Evolutionary conservation across 345 rosid species (phyloP), one percentile per base, ranked within the genome.

Genomic region (Brassica cretica): DNA sequence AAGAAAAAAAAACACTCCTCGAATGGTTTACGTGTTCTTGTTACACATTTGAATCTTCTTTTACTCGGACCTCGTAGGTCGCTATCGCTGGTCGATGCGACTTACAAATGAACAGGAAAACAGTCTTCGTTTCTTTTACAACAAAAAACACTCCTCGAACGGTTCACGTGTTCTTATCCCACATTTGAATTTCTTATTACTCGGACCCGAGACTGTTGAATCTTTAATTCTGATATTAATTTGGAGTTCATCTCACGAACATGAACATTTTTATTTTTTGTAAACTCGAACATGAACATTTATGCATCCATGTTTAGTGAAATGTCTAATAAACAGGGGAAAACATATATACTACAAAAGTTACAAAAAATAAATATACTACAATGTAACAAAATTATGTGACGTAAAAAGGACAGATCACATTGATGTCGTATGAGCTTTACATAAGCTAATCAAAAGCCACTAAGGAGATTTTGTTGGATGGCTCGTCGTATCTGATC

Each of bases 361-460:
- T 37, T 37, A 33, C 37, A 33, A 33, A 33, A 33, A 33, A 33
- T 5, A 37, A 37, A 37, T 37, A 37, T 8, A 37, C 44, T 37
- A 37, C 70, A 15, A 33, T 53, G 29, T 65, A 66, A 33, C 55
- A 74, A 35, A n/a, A 63, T 27, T 30, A 51, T 64, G 44, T 66
- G 32, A 39, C 14, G 44, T 66, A 32, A 27, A 41, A 74, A 68
- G 30, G 30, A 39, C 8, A 6, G 15, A 29, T 59, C 46, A 32
- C 67, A 30, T 3, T 8, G 53, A 60, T 60, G 33, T 60, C 18
- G 65, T 32, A 27, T 67, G 66, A 58, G 59, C 18, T 58, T 46
- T 66, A 75, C 32, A 39, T 58, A 56, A 56, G 78, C 66, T 33
- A 66, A 55, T 55, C 39, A 37, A 53, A 74, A 35, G 14, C 56